phyloP scores from a whole-genome alignment of 306 rosid species.

The Cicer cuneatum region DNA sequence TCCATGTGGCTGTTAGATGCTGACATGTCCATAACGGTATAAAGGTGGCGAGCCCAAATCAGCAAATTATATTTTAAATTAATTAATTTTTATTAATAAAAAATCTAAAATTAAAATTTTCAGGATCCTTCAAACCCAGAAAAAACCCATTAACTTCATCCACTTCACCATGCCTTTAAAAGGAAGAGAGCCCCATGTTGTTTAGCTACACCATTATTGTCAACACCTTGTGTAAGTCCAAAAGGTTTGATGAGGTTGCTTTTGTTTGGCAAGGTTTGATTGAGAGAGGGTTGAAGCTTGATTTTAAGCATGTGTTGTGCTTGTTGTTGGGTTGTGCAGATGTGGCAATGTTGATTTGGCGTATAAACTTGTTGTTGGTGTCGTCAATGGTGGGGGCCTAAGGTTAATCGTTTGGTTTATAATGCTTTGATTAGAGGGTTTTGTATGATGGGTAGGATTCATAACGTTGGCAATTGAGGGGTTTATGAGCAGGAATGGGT shows the following conservation, averaged over 20 bases:
- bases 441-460: constrained; percentile 66
- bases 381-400: constrained; percentile 55
- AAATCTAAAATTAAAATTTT: too few species aligned
- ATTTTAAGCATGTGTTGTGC: constrained; percentile 67
- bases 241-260: constrained; percentile 56
- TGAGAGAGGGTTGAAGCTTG: constrained; percentile 62
- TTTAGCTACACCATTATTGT: constrained; percentile 66
- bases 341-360: constrained; percentile 87
- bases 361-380: constrained; percentile 72
- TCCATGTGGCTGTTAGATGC: too few species aligned
- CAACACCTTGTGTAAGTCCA: constrained; percentile 69
- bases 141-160: too few species aligned
- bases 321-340: constrained; percentile 79
- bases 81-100: too few species aligned
- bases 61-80: too few species aligned
- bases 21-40: too few species aligned
- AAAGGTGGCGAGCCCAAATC: too few species aligned
- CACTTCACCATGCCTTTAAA: constrained; percentile 49
- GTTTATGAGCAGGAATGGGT: constrained; percentile 74
- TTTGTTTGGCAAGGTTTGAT: constrained; percentile 66
- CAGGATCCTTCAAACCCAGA: too few species aligned
- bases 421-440: constrained; percentile 81
- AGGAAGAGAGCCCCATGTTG: constrained; percentile 78
- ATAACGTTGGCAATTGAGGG: constrained; percentile 67
- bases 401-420: constrained; percentile 62